phyloP scores from a whole-genome alignment of 805 yeast species.

The Clavispora vitiphila region DNA sequence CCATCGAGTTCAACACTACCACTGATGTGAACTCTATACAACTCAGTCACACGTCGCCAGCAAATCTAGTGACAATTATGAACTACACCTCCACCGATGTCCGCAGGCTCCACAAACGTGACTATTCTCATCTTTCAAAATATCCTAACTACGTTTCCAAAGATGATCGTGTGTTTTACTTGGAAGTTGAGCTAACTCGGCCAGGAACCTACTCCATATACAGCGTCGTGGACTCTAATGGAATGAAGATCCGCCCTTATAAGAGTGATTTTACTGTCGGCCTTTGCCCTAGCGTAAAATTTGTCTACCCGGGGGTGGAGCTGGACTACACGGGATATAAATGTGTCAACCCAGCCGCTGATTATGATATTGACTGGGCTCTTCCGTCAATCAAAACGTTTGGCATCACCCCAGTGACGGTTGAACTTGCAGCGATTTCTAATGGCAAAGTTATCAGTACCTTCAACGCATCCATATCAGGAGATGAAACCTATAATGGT shows the following conservation, averaged over 20 bases:
- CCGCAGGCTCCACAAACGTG: slow-evolving; percentile 28
- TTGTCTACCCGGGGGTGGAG: slow-evolving; percentile 33
- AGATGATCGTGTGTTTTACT: slow-evolving; percentile 44
- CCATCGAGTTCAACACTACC: slow-evolving; percentile 78
- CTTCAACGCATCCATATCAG: slow-evolving; percentile 21
- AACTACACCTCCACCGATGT: slow-evolving; percentile 59
- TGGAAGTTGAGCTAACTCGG: slow-evolving; percentile 57
- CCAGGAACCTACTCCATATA: slow-evolving; percentile 77
- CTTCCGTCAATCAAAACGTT: slow-evolving; percentile 48
- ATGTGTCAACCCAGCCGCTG: slow-evolving; percentile 40
- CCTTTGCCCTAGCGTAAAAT: slow-evolving; percentile 69
- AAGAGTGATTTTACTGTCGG: slow-evolving; percentile 64
- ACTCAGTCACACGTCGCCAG: slow-evolving; percentile 54
- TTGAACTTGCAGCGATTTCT: slow-evolving; percentile 22
- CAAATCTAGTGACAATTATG: slow-evolving; percentile 41
- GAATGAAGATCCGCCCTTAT: slow-evolving; percentile 54
- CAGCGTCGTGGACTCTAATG: slow-evolving; percentile 61
- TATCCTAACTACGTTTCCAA: slow-evolving; percentile 21
- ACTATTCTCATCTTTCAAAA: slow-evolving; percentile 26
- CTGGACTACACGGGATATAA: slow-evolving; percentile 31
- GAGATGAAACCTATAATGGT: slow-evolving; percentile 1
- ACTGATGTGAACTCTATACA: slow-evolving; percentile 64
- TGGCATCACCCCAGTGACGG: slow-evolving; percentile 69
- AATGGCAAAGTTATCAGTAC: slow-evolving; percentile 21
- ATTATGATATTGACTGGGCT: slow-evolving; percentile 39